These are phyloP conservation scores for Lactarius sp. DNA, from an alignment of 768 basidiomycete species.

Conservation along the genomic window DNA sequence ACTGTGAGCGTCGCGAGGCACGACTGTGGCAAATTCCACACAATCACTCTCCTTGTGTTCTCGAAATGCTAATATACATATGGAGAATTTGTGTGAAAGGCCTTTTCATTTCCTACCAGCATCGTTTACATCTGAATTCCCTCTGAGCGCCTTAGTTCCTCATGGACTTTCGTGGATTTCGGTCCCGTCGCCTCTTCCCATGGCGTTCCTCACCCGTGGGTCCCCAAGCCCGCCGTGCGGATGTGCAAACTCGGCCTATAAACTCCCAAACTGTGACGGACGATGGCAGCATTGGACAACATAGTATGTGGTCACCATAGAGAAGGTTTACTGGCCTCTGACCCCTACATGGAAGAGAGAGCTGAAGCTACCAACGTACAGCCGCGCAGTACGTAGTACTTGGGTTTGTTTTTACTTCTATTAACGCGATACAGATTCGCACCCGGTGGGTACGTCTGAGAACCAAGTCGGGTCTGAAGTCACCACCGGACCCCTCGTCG, in stretches of 20 bases:
- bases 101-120: background rate
- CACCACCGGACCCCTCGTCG: too few species aligned
- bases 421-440: background rate
- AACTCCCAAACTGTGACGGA: background rate
- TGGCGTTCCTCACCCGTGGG: background rate
- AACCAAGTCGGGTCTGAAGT: too few species aligned
- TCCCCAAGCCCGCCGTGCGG: background rate
- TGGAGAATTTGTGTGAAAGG: background rate
- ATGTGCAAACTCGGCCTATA: background rate
- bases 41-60: background rate
- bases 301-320: background rate
- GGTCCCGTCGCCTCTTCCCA: background rate
- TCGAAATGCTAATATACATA: background rate
- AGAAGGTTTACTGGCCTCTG: background rate
- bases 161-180: slow-evolving; percentile 9
- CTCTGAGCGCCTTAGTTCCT: background rate
- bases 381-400: background rate
- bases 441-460: background rate
- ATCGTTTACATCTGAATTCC: background rate
- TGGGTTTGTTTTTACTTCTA: background rate
- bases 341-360: background rate
- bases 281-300: background rate
- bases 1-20: too few species aligned
- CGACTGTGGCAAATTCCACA: background rate
- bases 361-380: background rate